phyloP scores from a whole-genome alignment of 768 basidiomycete species.

The Termitomyces sp. region DNA sequence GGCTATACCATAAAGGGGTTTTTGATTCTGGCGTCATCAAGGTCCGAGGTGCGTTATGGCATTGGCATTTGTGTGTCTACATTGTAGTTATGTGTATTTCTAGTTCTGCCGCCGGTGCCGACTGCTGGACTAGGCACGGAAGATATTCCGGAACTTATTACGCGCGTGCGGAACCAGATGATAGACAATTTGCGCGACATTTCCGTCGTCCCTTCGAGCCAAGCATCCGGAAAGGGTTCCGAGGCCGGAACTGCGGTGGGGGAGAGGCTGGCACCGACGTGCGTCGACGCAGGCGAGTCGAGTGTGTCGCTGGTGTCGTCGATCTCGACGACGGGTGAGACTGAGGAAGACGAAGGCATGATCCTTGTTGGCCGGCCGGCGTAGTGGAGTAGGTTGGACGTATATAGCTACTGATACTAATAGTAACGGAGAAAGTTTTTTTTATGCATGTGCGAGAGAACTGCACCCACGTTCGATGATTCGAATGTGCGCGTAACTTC shows the following conservation, averaged over 20 bases:
- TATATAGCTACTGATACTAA: background rate
- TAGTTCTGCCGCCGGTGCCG: constrained; percentile 87
- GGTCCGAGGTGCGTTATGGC: constrained; percentile 62
- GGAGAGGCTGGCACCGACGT: background rate
- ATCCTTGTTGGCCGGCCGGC: constrained; percentile 64
- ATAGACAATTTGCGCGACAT: constrained; percentile 71
- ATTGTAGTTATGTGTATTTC: background rate
- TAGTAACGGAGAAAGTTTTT: background rate
- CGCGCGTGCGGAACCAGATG: constrained; percentile 75
- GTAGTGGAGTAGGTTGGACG: constrained; percentile 1
- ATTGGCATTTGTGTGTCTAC: background rate
- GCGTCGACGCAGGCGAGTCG: background rate
- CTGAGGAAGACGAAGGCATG: constrained; percentile 84
- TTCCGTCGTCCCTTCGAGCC: constrained; percentile 40
- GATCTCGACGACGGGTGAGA: constrained; percentile 42
- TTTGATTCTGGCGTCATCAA: constrained; percentile 75
- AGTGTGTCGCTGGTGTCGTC: constrained; percentile 4
- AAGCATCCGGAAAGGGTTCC: constrained; percentile 4
- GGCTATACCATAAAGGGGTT: constrained; percentile 70
- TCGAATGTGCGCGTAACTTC: too few relatives aligned
- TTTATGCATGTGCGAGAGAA: constrained; percentile 13
- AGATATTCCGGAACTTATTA: constrained; percentile 65
- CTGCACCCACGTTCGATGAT: constrained; percentile 3
- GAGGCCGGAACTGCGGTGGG: background rate
- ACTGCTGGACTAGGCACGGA: constrained; percentile 65